Evolutionary conservation across 164 flowering plant genomes (phyloP).

Genomic region (Santalum album): DNA sequence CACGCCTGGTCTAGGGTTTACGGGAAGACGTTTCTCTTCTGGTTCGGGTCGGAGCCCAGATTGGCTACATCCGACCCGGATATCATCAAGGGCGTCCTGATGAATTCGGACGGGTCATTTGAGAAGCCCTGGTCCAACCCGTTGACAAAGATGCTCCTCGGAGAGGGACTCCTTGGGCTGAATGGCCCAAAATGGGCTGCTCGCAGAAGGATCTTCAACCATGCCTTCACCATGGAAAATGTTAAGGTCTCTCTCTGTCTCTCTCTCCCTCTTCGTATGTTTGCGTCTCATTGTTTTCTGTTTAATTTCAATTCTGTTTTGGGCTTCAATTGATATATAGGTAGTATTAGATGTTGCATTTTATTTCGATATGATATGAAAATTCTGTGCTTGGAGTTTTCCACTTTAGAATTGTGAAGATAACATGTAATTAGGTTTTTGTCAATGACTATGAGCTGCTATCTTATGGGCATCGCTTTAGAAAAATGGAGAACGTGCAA

Average conservation of each 20-base stretch:
- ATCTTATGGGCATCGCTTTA: no score
- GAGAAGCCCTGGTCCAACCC: constrained; percentile 33
- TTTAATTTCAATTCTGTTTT: neutral
- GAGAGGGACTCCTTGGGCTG: constrained; percentile 47
- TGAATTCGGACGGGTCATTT: constrained; percentile 25
- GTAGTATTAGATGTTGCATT: no score
- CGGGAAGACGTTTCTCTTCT: constrained; percentile 52
- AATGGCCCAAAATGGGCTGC: constrained; percentile 52
- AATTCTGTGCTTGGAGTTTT: no score
- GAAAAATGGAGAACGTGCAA: no score
- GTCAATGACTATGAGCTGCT: no score
- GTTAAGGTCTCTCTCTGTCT: constrained; percentile 32
- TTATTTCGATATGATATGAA: no score
- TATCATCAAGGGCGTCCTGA: constrained; percentile 47
- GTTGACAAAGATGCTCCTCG: constrained; percentile 31
- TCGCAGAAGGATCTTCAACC: constrained; percentile 44
- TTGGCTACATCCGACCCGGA: constrained; percentile 52
- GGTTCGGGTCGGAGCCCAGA: constrained; percentile 57
- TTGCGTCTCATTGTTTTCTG: neutral
- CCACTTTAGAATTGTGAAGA: no score
- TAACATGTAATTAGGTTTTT: no score
- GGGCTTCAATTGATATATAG: no score
- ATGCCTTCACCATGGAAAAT: constrained; percentile 40
- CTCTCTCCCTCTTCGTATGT: neutral
- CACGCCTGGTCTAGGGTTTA: constrained; percentile 43